Base-by-base conservation (phyloP, 305 asterid species). In the Solanum hybrid region DNA sequence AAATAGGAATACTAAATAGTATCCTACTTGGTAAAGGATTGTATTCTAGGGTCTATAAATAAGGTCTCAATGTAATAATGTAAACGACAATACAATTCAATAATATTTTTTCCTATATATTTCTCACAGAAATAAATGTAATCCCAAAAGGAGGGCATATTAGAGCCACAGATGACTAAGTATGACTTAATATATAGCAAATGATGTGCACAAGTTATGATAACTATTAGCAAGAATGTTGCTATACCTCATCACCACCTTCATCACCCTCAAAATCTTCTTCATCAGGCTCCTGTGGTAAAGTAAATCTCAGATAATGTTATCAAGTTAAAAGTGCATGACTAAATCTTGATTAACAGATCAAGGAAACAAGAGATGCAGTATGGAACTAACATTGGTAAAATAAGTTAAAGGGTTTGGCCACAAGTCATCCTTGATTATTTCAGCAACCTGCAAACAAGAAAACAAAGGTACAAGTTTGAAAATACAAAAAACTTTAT, bases 371-470 rank as follows among this genome's bases (percentile, higher is more conserved):
- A 71, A 89, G 87, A 34, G 16, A 60, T 10, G 69, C 64, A 42
- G 37, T 72, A 89, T 35, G 27, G 51, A 71, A 75, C 75, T 80
- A 92, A 96, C 99, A 91, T 95, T 94, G 95, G 91, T 94, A 85
- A 95, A 97, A 85, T 95, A 96, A 32, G 96, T 92, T 86, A 97
- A 95, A 88, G 99, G 99, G 89, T 96, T 96, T 12, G 98, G 96
- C 99, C 99, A 96, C 87, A 97, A 90, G 90, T 97, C 99, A 88
- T 97, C 99, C 96, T 97, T 97, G 93, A 97, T 97, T 89, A 97
- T 92, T 76, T 97, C 99, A 92, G 99, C 99, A 90, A 97, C 96
- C 97, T 97, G 95, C 85, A 51, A 84, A 51, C 26, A 4, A 84
- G 76, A 6, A 88, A 89, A 46, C 66, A 29, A 84, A 51, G 20